These are phyloP conservation scores for Leishmania turanica DNA, from an alignment of 208 protist genomes.

Conservation along the genomic window DNA sequence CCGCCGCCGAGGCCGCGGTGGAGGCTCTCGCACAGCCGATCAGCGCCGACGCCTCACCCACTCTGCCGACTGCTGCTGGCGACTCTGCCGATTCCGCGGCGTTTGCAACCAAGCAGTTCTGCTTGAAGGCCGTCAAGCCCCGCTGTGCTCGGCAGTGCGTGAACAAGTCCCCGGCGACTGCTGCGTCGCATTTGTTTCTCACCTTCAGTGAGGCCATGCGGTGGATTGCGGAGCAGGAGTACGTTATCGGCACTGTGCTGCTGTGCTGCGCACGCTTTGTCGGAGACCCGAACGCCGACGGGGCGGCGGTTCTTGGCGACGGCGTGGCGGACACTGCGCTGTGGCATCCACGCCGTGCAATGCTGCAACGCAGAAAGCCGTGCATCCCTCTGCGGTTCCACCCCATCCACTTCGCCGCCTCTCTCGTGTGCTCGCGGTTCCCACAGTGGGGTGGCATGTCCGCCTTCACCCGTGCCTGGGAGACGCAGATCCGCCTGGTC, in stretches of 20 bases:
- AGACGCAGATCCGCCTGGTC: conserved; percentile 72
- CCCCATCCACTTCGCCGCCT: conserved; percentile 57
- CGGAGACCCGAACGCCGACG: conserved; percentile 26
- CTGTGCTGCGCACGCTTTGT: conserved; percentile 56
- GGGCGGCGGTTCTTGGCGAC: conserved; percentile 17
- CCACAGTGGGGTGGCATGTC: conserved; percentile 55
- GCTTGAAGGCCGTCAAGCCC: conserved; percentile 25
- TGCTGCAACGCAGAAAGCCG: conserved; percentile 34
- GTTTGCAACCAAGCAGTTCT: conserved; percentile 5
- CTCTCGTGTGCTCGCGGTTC: conserved; percentile 46
- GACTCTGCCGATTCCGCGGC: neutral
- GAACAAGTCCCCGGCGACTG: conserved; percentile 14
- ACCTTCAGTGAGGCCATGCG: conserved; percentile 55
- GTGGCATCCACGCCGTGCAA: conserved; percentile 15
- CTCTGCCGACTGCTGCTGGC: neutral
- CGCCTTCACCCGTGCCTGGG: conserved; percentile 66
- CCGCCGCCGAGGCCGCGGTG: conserved; percentile 12
- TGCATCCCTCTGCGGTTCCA: conserved; percentile 53
- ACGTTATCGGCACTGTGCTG: conserved; percentile 79
- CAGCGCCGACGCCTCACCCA: neutral
- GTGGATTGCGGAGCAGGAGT: conserved; percentile 85
- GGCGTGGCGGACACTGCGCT: conserved; percentile 14
- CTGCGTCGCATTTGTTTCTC: conserved; percentile 53
- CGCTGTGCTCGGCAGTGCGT: conserved; percentile 30
- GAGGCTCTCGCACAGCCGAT: conserved; percentile 12